These are phyloP conservation scores for Phytophthora idaei DNA, from an alignment of 352 stramenopile genomes.

Conservation along the genomic window DNA sequence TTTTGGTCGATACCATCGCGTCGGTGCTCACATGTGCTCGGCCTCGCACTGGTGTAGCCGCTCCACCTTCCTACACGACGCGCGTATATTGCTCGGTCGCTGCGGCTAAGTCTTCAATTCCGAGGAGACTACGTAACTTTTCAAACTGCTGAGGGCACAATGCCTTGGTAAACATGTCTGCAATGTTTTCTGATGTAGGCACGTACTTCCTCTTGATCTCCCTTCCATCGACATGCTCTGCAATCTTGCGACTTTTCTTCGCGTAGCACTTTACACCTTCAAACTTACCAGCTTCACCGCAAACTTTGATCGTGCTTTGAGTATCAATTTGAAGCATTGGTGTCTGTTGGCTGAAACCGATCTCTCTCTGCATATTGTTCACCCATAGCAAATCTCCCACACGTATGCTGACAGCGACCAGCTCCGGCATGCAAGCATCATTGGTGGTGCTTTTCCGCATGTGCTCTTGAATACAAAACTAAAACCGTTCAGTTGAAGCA, in stretches of 20 bases:
- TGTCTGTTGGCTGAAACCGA: neutral
- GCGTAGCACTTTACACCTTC: slow-evolving; percentile 8
- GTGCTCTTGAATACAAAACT: slow-evolving; percentile 8
- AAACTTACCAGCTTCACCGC: neutral
- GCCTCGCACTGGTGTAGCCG: too few relatives aligned
- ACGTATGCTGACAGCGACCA: slow-evolving; percentile 7
- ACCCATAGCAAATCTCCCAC: slow-evolving; percentile 7
- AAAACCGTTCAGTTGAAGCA: neutral
- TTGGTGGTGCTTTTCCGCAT: slow-evolving; percentile 8
- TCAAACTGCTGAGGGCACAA: slow-evolving; percentile 3
- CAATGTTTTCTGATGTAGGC: neutral
- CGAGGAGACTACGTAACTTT: neutral
- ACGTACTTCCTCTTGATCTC: neutral
- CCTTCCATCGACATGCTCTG: neutral
- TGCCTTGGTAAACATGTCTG: slow-evolving; percentile 13
- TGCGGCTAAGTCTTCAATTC: too few relatives aligned
- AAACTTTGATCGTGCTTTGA: slow-evolving; percentile 6
- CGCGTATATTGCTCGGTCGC: too few relatives aligned
- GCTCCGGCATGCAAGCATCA: slow-evolving; percentile 11
- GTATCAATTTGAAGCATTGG: neutral
- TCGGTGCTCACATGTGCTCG: too few relatives aligned
- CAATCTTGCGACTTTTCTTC: slow-evolving; percentile 8
- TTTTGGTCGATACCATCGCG: too few relatives aligned
- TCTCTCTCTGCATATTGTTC: neutral
- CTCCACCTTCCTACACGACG: too few relatives aligned